Base-by-base conservation (phyloP, 208 protist species). In the Acanthamoeba lenticulata region DNA sequence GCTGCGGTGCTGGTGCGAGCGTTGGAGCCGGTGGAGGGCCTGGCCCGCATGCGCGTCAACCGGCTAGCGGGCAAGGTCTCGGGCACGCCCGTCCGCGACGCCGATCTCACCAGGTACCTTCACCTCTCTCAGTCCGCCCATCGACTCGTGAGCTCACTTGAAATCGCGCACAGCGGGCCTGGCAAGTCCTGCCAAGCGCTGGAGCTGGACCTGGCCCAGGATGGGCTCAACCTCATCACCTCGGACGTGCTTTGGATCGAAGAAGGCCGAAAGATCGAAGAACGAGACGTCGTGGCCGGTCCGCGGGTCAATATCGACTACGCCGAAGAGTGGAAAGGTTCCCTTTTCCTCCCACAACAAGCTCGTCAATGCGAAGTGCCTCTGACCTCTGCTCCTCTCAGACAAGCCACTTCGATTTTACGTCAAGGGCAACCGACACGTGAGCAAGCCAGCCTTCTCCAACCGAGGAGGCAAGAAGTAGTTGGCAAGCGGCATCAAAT, bases 251-350 rank as follows among this genome's bases (percentile, higher is more conserved):
- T 88, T 1, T 88, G 40, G 40, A 36, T 88, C 6, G 79, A 88
- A 60, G 79, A 88, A 38, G 79, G 79, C 2, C 21, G 13, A 27
- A 49, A 29, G 32, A 60, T 88, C 13, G 45, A 49, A 1, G 79
- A 88, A 29, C 24, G 47, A 1, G 57, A 88, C 36, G 36, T 88
- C 40, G 79, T 88, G 32, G 79, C 79, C 13, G 40, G 45, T 21
- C 79, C 79, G 2, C 79, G 79, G 4, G 36, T 88, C 79, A 88
- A 88, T 29, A 88, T 88, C 27, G 79, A 88, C 79, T 88, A 88
- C 47, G 79, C 79, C 9, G 79, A 60, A 32, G 79, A 88, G 36
- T 88, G 79, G 79, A 60, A 49, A 19, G 47, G 45, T 77, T 65
- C 34, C 42, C 65, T 38, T 74, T 74, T 38, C n/a, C 36, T 74